A percentile compares a stretch with the other conserved stretches of the same genome.
phyloP scores from a whole-genome alignment of 768 basidiomycete species.

The Pleurotus giganteus region DNA sequence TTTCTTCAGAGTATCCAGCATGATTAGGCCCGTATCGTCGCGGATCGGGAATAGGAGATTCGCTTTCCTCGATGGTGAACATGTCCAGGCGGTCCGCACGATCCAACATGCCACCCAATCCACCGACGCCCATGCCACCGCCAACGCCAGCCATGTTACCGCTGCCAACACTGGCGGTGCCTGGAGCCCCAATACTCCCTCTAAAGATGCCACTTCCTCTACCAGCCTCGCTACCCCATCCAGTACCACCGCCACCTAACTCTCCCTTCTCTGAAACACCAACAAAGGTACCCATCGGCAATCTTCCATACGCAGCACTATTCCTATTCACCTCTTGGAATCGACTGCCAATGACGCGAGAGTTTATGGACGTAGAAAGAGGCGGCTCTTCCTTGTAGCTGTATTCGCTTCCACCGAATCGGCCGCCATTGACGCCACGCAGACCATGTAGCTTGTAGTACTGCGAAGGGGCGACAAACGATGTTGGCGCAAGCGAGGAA shows the following conservation, averaged over 20 bases:
- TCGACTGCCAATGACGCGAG: conserved; percentile 62
- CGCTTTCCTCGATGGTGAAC: conserved; percentile 9
- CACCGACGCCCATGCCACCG: conserved; percentile 7
- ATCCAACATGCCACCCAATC: conserved; percentile 4
- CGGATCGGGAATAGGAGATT: conserved; percentile 50
- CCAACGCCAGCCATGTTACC: conserved; percentile 8
- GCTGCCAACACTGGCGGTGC: conserved; percentile 2
- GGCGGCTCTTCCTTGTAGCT: conserved; percentile 34
- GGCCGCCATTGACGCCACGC: conserved; percentile 57
- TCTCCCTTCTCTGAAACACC: conserved; percentile 51
- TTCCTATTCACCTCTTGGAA: conserved; percentile 72
- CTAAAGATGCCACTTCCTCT: neutral
- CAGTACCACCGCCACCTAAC: conserved; percentile 18
- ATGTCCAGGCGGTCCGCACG: conserved; percentile 7
- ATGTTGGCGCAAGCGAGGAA: conserved; percentile 71
- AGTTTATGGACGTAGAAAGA: conserved; percentile 57
- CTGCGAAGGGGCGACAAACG: conserved; percentile 76
- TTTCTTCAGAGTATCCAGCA: conserved; percentile 16
- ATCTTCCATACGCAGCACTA: conserved; percentile 52
- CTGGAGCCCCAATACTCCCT: neutral
- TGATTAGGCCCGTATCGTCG: conserved; percentile 57
- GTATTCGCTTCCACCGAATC: conserved; percentile 44
- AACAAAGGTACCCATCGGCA: conserved; percentile 60
- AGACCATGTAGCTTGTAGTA: conserved; percentile 74
- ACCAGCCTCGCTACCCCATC: neutral